Conservation (phyloP, 495 filamentous ascomycete genomes). For the Podospora sp. region DNA sequence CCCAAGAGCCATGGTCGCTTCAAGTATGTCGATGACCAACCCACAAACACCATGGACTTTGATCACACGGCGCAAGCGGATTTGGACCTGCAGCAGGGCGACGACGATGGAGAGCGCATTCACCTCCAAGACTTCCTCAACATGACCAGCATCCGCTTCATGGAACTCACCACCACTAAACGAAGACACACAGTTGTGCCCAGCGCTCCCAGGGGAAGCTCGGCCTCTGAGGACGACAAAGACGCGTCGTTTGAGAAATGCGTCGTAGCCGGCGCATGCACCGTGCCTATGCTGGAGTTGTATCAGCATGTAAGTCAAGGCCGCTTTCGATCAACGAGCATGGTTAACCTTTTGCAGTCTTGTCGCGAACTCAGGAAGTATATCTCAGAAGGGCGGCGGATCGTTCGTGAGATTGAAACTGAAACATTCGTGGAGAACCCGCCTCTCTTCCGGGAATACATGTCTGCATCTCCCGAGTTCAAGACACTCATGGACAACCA, state of each 20-base stretch:
- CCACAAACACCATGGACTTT: slow-evolving; percentile 50
- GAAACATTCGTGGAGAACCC: slow-evolving; percentile 89
- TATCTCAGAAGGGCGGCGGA: slow-evolving; percentile 83
- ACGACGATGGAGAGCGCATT: slow-evolving; percentile 65
- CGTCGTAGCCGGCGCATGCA: slow-evolving; percentile 88
- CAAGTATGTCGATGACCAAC: slow-evolving; percentile 47
- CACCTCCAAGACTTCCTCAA: slow-evolving; percentile 91
- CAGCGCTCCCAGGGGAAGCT: slow-evolving; percentile 43
- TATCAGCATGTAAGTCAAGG: slow-evolving; percentile 79
- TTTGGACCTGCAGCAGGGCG: slow-evolving; percentile 36
- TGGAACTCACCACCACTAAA: slow-evolving; percentile 92
- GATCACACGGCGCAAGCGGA: slow-evolving; percentile 41
- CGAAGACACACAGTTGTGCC: slow-evolving; percentile 80
- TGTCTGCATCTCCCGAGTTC: slow-evolving; percentile 81
- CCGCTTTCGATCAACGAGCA: background rate
- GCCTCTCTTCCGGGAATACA: slow-evolving; percentile 86
- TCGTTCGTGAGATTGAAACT: slow-evolving; percentile 84
- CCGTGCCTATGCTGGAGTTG: slow-evolving; percentile 86
- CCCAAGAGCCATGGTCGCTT: slow-evolving; percentile 56
- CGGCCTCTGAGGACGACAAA: slow-evolving; percentile 48
- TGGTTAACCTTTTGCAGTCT: slow-evolving; percentile 58
- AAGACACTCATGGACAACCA: slow-evolving; percentile 89
- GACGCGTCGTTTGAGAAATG: slow-evolving; percentile 68
- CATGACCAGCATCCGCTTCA: slow-evolving; percentile 94
- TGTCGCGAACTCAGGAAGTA: slow-evolving; percentile 94